Conservation (phyloP, 805 yeast species). For the Myxozyma sirexii region DNA sequence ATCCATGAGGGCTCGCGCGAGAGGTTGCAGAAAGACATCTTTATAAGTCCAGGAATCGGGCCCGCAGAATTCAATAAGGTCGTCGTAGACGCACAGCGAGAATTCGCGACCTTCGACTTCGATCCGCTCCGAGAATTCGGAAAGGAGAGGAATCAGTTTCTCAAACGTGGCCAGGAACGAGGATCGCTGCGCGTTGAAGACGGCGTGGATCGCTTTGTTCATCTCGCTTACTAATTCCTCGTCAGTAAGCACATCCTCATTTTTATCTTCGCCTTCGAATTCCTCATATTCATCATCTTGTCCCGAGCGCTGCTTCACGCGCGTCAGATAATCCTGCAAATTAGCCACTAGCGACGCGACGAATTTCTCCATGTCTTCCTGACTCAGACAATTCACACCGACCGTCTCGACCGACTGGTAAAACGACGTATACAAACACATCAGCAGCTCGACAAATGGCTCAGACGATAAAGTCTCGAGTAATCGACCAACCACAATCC, state of each 20-base stretch:
- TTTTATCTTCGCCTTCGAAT: slow-evolving; percentile 82
- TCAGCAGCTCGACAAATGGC: slow-evolving; percentile 79
- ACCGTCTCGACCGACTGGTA: slow-evolving; percentile 66
- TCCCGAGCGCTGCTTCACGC: slow-evolving; percentile 61
- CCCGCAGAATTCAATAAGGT: slow-evolving; percentile 79
- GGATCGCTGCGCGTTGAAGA: slow-evolving; percentile 64
- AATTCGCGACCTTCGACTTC: slow-evolving; percentile 71
- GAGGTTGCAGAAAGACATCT: slow-evolving; percentile 62
- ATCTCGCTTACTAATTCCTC: slow-evolving; percentile 88
- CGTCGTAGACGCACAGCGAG: slow-evolving; percentile 79
- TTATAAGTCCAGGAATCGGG: slow-evolving; percentile 63
- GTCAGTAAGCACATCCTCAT: slow-evolving; percentile 82
- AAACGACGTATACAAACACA: slow-evolving; percentile 74
- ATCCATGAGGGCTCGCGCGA: slow-evolving; percentile 61
- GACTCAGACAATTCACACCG: slow-evolving; percentile 58
- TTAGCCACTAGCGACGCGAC: slow-evolving; percentile 62
- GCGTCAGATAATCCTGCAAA: slow-evolving; percentile 66
- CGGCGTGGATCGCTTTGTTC: slow-evolving; percentile 68
- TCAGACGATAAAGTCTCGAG: slow-evolving; percentile 70
- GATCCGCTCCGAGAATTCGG: slow-evolving; percentile 63
- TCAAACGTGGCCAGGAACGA: slow-evolving; percentile 68
- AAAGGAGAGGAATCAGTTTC: slow-evolving; percentile 61
- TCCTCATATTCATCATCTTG: slow-evolving; percentile 48
- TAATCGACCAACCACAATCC: slow-evolving; percentile 65
- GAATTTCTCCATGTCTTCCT: slow-evolving; percentile 56